Base-by-base conservation (phyloP, 1,284 basidiomycete species). In the Sparassis latifolia region DNA sequence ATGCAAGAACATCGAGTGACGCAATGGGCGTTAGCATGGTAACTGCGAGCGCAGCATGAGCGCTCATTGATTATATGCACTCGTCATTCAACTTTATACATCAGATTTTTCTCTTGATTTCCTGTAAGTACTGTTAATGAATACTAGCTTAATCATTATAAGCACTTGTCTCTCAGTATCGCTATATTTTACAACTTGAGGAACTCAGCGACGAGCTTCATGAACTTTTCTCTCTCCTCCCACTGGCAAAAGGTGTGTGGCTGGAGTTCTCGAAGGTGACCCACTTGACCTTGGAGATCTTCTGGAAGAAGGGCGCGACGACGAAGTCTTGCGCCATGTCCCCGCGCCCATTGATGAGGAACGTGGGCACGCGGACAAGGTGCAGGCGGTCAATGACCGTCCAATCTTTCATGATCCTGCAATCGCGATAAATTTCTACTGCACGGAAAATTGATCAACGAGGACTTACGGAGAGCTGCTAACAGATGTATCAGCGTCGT, bases 321-420 rank as follows among this genome's bases (percentile, higher is more conserved):
- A 58, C 58, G 45, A 50, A 53, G 44, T 65, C 66, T 38, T 60
- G 59, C 4, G 61, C 58, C 44, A 58, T 56, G 45, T 65, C 66
- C 40, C 61, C 50, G 2, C 51, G 55, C 10, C 63, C 66, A 39
- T 65, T 70, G 49, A 67, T 53, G 2, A 69, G 37, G 27, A 69
- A 54, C 27, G 64, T 66, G 6, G 65, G 63, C 3, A 60, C 60
- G 6, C 46, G 43, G 46, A 70, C 60, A 2, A 53, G 45, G 47
- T 59, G 60, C 3, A 67, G 47, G 30, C 58, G 52, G 45, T 59
- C 57, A 30, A 63, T 52, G 49, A 66, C 55, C 12, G 57, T 47
- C 68, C 67, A 69, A 12, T 53, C 52, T 38, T 59, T 60, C 35
- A 66, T 51, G 33, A 57, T 44, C 27, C 58, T 52, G 27, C 12